phyloP scores from a whole-genome alignment of 306 rosid genomes.

The Medicago ruthenica region DNA sequence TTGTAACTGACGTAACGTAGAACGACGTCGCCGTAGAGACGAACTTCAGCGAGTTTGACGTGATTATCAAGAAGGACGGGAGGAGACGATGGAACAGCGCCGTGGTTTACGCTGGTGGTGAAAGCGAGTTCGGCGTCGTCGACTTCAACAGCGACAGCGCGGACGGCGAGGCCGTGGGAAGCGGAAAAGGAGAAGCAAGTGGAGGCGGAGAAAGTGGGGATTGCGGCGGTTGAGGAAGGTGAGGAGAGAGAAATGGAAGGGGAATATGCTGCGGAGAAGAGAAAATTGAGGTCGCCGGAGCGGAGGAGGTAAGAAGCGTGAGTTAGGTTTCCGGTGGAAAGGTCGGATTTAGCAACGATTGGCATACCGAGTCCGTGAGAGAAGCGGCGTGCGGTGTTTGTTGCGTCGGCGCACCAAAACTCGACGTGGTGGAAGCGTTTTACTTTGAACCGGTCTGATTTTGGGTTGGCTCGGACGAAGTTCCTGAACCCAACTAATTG shows the following conservation, averaged over 20 bases:
- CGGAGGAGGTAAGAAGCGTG: conserved; percentile 94
- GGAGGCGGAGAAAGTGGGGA: conserved; percentile 65
- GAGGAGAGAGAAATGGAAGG: conserved; percentile 52
- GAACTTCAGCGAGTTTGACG: conserved; percentile 64
- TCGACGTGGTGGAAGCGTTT: conserved; percentile 86
- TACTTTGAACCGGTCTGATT: conserved; percentile 73
- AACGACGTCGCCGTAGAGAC: conserved; percentile 88
- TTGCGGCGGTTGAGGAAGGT: conserved; percentile 50
- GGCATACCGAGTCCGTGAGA: conserved; percentile 92
- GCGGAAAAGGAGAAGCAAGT: conserved; percentile 63
- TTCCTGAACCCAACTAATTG: conserved; percentile 68
- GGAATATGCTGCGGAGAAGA: conserved; percentile 91
- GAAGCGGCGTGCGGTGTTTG: conserved; percentile 74
- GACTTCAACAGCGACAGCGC: conserved; percentile 79
- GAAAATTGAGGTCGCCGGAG: conserved; percentile 83
- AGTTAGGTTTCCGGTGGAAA: conserved; percentile 75
- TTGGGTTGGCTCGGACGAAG: conserved; percentile 73
- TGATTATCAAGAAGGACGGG: conserved; percentile 59
- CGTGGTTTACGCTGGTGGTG: conserved; percentile 62
- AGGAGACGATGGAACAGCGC: conserved; percentile 56
- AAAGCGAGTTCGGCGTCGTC: conserved; percentile 72
- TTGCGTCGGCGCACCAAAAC: conserved; percentile 91
- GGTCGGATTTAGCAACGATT: conserved; percentile 75
- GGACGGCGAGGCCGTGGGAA: conserved; percentile 79
- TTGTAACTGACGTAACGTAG: conserved; percentile 76